phyloP scores from a whole-genome alignment of 371 early-diverging fungal species.

The Entomophthora muscae region DNA sequence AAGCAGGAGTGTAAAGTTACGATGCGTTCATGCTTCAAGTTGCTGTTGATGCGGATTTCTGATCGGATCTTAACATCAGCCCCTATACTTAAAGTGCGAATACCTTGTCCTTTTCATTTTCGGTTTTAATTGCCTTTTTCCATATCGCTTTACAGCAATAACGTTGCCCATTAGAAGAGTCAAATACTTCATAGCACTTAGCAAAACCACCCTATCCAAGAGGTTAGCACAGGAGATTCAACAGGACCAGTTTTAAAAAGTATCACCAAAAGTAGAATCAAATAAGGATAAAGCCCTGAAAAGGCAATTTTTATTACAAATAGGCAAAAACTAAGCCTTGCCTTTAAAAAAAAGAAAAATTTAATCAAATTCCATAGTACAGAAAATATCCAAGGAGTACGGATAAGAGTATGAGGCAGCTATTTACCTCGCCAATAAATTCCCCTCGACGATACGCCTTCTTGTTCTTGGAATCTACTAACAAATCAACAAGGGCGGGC shows the following conservation, averaged over 20 bases:
- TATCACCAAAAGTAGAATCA: too few relatives aligned
- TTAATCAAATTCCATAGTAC: too few relatives aligned
- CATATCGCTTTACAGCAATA: constrained; percentile 3
- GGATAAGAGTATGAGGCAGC: too few relatives aligned
- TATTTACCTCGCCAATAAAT: not conserved
- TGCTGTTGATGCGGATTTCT: constrained; percentile 79
- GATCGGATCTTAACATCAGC: constrained; percentile 31
- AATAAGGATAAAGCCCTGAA: too few relatives aligned
- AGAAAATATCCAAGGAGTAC: too few relatives aligned
- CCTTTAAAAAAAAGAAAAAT: too few relatives aligned
- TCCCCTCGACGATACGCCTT: not conserved
- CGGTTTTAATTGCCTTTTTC: not conserved
- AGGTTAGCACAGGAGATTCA: too few relatives aligned
- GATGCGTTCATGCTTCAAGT: constrained; percentile 59
- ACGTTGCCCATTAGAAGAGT: not conserved
- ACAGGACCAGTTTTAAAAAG: too few relatives aligned
- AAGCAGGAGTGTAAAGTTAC: constrained; percentile 73
- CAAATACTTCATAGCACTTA: not conserved
- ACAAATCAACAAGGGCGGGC: not conserved
- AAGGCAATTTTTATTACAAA: too few relatives aligned
- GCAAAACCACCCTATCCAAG: constrained; percentile 7
- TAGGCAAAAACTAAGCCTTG: too few relatives aligned
- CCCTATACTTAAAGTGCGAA: not conserved
- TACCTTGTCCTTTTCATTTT: not conserved
- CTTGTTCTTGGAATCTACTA: not conserved